Conservation (phyloP, 2,329 filamentous ascomycete genomes). For the Ascochyta viciae-villosae region DNA sequence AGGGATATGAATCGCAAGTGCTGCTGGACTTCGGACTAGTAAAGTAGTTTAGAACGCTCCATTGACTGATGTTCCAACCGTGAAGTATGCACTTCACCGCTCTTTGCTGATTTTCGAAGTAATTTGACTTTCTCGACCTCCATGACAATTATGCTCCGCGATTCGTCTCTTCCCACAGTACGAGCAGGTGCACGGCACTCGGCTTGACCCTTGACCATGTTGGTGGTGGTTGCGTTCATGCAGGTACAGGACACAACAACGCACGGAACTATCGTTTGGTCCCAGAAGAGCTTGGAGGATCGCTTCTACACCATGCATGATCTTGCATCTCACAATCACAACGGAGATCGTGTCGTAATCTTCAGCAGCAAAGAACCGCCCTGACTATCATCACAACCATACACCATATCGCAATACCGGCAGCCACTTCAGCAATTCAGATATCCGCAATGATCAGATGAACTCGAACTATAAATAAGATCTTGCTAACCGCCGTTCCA, state of each 20-base stretch:
- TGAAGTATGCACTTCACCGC: slow-evolving; percentile 2
- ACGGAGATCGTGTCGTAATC: background rate
- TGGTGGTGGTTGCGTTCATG: slow-evolving; percentile 18
- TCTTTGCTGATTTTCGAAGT: slow-evolving; percentile 1
- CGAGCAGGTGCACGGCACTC: background rate
- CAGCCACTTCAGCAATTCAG: background rate
- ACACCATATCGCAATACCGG: background rate
- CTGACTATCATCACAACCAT: background rate
- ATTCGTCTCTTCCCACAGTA: background rate
- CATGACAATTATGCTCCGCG: background rate
- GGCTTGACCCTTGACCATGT: slow-evolving; percentile 1
- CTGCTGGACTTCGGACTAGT: slow-evolving; percentile 8
- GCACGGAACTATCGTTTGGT: background rate
- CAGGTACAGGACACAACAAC: slow-evolving; percentile 3
- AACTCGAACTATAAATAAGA: background rate
- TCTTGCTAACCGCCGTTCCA: background rate
- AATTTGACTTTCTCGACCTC: background rate
- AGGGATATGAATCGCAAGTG: slow-evolving; percentile 11
- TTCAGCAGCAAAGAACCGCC: background rate
- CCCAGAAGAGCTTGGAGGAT: background rate
- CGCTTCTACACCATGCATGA: background rate
- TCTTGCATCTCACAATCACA: background rate
- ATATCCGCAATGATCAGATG: background rate
- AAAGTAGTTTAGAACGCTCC: slow-evolving; percentile 4
- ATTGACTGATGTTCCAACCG: background rate